Base-by-base conservation (phyloP, 108 stramenopile species). In the Conticribra weissflogii region DNA sequence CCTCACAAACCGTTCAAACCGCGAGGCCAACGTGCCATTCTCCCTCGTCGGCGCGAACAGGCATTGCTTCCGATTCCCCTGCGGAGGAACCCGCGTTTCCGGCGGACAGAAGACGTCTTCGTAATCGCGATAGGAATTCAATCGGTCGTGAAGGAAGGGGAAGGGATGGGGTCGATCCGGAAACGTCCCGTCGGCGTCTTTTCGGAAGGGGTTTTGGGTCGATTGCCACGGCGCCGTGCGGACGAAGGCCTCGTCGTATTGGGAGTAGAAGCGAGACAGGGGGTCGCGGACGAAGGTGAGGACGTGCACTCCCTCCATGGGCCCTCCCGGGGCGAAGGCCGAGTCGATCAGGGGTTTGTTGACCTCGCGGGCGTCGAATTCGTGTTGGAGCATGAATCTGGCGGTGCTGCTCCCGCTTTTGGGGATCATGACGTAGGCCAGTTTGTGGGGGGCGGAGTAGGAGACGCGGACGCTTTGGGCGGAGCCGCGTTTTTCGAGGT, bases 201-300 rank as follows among this genome's bases (percentile, higher is more conserved):
- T 18, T 34, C 25, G 34, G 32, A 54, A 66, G 2, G 66, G 53
- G 49, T 68, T 68, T 18, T 70, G 44, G 22, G 14, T 58, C 9
- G 21, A 33, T 50, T 19, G 3, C 72, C 72, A 74, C 27, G 72
- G 72, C 25, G 72, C 63, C 18, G 72, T 74, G 16, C 72, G 41
- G 9, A 59, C 63, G 53, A 51, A 74, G 32, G 72, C 64, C 33
- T 74, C 72, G 32, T 74, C 72, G 21, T 74, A 74, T 55, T 64
- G 63, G 0, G 72, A 74, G 53, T 49, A 74, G 33, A 74, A 74
- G 28, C 72, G 57, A 16, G 72, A 74, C 12, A 74, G 28, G 17
- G 72, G 72, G 19, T 74, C 73, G 45, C 77, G 45, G 3, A 71
- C 77, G 56, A 79, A 72, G 17, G 78, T 51, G 22, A 79, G 56